A percentile compares a stretch with the other conserved stretches of the same genome.
phyloP scores from a whole-genome alignment of 2,329 filamentous ascomycete genomes.

The Aspergillus nomiae region DNA sequence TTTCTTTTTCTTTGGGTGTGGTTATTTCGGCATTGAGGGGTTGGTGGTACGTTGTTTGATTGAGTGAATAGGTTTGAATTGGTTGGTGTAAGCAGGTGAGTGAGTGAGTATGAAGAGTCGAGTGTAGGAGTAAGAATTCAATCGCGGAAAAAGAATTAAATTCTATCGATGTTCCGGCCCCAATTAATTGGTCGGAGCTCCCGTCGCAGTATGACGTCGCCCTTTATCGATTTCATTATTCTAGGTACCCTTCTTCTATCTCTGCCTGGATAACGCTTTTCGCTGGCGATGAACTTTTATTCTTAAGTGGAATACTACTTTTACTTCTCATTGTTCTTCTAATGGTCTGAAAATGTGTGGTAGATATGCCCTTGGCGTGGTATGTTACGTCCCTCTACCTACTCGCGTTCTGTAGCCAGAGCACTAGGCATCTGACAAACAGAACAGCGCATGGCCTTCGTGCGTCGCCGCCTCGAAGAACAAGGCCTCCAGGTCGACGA shows the following conservation, averaged over 20 bases:
- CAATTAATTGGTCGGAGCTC: background rate
- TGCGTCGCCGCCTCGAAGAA: slow-evolving; percentile 72
- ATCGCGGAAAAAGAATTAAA: background rate
- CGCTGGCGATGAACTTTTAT: background rate
- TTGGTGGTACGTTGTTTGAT: no score
- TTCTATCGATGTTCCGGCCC: background rate
- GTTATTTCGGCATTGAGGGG: background rate
- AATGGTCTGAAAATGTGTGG: slow-evolving; percentile 57
- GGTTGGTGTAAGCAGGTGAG: background rate
- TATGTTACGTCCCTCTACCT: slow-evolving; percentile 29
- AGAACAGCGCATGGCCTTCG: slow-evolving; percentile 70
- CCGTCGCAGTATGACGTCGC: background rate
- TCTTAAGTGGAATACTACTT: background rate
- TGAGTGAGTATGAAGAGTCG: background rate
- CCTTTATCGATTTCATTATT: no score
- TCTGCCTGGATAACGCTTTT: background rate
- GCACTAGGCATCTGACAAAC: slow-evolving; percentile 4
- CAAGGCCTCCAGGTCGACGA: slow-evolving; percentile 73
- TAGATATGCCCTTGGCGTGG: slow-evolving; percentile 65
- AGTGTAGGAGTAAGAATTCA: background rate
- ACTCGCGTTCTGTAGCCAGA: background rate
- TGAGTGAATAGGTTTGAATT: background rate
- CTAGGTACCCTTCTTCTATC: background rate
- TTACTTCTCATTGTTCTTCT: background rate
- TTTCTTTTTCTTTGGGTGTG: background rate